Conservation (phyloP, 257 asterid species). For the Plantago major region DNA sequence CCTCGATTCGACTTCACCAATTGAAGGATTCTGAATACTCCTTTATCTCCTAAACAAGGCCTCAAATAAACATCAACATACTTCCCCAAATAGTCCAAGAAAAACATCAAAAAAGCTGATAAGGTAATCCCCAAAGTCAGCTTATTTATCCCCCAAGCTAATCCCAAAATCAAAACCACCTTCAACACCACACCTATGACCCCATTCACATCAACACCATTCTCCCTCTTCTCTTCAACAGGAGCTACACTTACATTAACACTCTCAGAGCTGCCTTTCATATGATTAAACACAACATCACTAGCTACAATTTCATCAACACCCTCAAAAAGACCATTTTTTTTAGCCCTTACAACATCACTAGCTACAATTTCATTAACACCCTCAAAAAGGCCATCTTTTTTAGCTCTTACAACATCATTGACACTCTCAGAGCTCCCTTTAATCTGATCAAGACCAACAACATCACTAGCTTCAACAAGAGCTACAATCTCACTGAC, state of each 20-base stretch:
- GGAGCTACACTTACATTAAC: neutral
- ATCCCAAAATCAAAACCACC: slow-evolving; percentile 50
- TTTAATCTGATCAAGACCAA: neutral
- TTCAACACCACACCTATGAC: slow-evolving; percentile 35
- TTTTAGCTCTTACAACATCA: neutral
- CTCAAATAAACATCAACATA: slow-evolving; percentile 7
- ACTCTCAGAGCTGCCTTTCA: too few species aligned
- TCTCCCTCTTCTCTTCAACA: slow-evolving; percentile 4
- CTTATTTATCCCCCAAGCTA: slow-evolving; percentile 55
- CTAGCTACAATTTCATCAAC: neutral
- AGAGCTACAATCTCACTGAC: neutral
- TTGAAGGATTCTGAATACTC: slow-evolving; percentile 5
- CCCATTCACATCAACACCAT: slow-evolving; percentile 22
- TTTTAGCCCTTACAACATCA: too few species aligned
- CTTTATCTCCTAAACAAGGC: slow-evolving; percentile 19
- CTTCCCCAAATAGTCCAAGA: slow-evolving; percentile 47
- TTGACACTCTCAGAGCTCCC: too few species aligned
- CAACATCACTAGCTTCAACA: neutral
- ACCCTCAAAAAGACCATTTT: neutral
- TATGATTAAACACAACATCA: neutral
- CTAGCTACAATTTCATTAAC: neutral
- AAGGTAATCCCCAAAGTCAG: slow-evolving; percentile 59
- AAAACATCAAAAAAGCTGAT: slow-evolving; percentile 51
- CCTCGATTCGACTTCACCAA: slow-evolving; percentile 11
- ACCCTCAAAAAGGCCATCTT: neutral